Conservation (phyloP, 2,329 filamentous ascomycete species). For the Fusarium graminum region DNA sequence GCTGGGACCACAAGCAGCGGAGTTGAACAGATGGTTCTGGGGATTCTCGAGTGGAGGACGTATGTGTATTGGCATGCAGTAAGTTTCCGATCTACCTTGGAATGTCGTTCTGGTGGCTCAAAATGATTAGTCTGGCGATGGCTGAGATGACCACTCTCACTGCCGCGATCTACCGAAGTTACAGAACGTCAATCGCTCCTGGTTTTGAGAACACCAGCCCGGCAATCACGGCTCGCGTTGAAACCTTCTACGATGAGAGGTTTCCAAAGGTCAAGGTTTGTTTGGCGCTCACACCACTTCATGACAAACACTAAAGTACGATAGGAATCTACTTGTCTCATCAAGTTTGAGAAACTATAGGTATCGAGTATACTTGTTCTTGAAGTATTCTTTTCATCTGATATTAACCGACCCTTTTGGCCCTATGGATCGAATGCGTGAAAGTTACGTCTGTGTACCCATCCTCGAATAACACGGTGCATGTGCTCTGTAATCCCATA, state of each 20-base stretch:
- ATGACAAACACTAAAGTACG: rapidly evolving
- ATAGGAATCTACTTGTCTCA: conserved; percentile 39
- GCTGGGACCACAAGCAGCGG: conserved; percentile 33
- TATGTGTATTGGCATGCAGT: conserved; percentile 48
- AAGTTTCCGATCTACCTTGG: neutral
- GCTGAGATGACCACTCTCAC: conserved; percentile 42
- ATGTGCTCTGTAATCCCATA: conserved; percentile 11
- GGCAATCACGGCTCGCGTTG: conserved; percentile 41
- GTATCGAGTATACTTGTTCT: neutral
- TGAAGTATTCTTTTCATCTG: no score
- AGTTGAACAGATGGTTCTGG: conserved; percentile 47
- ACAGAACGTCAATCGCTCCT: conserved; percentile 29
- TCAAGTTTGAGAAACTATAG: conserved; percentile 31
- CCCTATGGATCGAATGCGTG: neutral
- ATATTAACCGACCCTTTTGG: no score
- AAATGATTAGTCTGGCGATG: conserved; percentile 34
- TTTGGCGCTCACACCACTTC: rapidly evolving
- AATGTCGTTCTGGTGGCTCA: rapidly evolving
- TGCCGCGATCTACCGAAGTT: conserved; percentile 38
- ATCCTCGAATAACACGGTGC: conserved; percentile 3
- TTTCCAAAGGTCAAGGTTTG: conserved; percentile 33
- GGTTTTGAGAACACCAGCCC: conserved; percentile 31
- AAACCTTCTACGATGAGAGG: conserved; percentile 42
- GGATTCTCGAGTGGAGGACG: conserved; percentile 44
- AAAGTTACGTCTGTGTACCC: conserved; percentile 5